Percentiles rank a stretch among this genome's conserved stretches.
Evolutionary conservation across 2,329 filamentous ascomycete genomes (phyloP).

Genomic region (Aureobasidium sp.): DNA sequence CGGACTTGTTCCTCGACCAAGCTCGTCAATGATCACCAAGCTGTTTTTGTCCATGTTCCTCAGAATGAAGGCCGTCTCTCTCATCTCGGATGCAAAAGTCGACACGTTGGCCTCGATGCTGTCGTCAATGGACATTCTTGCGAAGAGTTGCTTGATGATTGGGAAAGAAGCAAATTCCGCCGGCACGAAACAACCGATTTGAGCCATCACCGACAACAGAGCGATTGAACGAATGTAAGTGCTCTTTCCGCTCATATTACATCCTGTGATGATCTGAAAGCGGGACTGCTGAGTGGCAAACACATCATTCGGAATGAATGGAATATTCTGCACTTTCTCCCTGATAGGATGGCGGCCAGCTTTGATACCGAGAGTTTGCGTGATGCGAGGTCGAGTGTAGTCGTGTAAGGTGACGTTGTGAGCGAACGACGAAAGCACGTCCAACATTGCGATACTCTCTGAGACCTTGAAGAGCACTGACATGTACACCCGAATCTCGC

Average conservation of each 20-base stretch:
- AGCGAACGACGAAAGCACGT: conserved; percentile 58
- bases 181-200: conserved; percentile 85
- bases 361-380: conserved; percentile 61
- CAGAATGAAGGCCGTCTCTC: conserved; percentile 88
- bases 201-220: conserved; percentile 83
- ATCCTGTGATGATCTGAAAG: conserved; percentile 90
- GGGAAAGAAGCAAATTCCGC: conserved; percentile 75
- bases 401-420: conserved; percentile 60
- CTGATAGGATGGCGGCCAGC: conserved; percentile 69
- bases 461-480: conserved; percentile 72
- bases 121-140: conserved; percentile 78
- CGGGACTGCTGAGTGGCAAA: conserved; percentile 72
- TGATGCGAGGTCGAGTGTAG: conserved; percentile 58
- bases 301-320: conserved; percentile 82
- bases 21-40: conserved; percentile 63
- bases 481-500: conserved; percentile 61
- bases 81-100: conserved; percentile 91
- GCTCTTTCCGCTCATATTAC: conserved; percentile 97
- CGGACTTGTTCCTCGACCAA: conserved; percentile 84
- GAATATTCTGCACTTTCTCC: conserved; percentile 59
- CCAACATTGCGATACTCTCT: conserved; percentile 76
- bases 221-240: conserved; percentile 87
- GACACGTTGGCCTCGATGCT: conserved; percentile 85
- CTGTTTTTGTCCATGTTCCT: conserved; percentile 63
- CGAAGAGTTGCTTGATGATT: conserved; percentile 75